These are phyloP conservation scores for Apiospora kogelbergensis DNA, from an alignment of 2,329 filamentous ascomycete genomes.

Conservation along the genomic window DNA sequence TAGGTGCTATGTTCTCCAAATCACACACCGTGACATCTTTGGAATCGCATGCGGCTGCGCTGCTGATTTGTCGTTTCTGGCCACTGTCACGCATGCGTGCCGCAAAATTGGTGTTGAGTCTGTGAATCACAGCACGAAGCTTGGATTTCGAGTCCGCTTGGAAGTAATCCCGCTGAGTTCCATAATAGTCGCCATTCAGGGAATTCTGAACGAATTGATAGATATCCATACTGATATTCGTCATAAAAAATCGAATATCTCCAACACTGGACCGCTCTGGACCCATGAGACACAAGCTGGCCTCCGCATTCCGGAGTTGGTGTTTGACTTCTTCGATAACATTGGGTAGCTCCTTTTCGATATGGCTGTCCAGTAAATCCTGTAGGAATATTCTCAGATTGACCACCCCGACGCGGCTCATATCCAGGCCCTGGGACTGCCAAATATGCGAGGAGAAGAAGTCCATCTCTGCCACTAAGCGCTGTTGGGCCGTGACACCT, in stretches of 20 bases:
- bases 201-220: constrained; percentile 24
- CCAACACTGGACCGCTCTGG: constrained; percentile 16
- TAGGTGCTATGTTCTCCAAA: neutral
- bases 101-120: constrained; percentile 23
- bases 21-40: neutral
- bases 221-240: constrained; percentile 23
- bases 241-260: constrained; percentile 23
- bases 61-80: neutral
- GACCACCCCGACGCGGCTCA: constrained; percentile 20
- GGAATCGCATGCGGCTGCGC: no score
- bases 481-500: constrained; percentile 28
- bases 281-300: constrained; percentile 16
- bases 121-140: constrained; percentile 24
- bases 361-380: constrained; percentile 27
- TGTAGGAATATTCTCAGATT: constrained; percentile 23
- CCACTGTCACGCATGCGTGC: constrained; percentile 14
- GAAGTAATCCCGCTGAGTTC: neutral
- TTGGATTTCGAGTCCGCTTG: neutral
- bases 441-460: constrained; percentile 39
- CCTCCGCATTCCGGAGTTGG: constrained; percentile 11
- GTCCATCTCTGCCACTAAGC: constrained; percentile 34
- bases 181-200: constrained; percentile 1
- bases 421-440: constrained; percentile 23
- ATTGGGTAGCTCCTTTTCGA: constrained; percentile 30
- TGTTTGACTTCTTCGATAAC: constrained; percentile 24